Percentiles rank a stretch among this genome's conserved stretches.
Evolutionary conservation across 177 flowering plant genomes (phyloP).

Genomic region (Vitis hybrid): DNA sequence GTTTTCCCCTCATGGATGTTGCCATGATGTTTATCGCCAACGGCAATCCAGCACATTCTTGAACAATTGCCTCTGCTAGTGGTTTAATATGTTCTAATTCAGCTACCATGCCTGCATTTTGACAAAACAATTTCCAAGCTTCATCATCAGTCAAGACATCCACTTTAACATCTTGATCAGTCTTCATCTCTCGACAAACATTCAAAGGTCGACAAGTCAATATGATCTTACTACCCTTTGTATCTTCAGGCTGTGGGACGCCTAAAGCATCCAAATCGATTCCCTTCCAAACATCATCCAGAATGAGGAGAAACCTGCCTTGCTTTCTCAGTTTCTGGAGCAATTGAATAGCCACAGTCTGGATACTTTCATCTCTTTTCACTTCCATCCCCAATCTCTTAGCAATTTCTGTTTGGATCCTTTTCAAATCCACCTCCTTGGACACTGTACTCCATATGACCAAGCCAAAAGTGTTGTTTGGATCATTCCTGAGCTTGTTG

Average conservation of each 20-base stretch:
- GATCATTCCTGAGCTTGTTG: constrained; percentile 11
- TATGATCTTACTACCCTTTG: constrained; percentile 7
- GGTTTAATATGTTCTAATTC: not conserved
- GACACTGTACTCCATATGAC: constrained; percentile 20
- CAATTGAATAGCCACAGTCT: constrained; percentile 2
- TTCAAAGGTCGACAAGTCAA: constrained; percentile 13
- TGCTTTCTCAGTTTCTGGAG: not conserved
- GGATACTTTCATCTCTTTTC: not conserved
- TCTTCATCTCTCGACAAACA: constrained; percentile 20
- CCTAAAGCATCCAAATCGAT: constrained; percentile 21
- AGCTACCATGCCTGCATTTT: constrained; percentile 13
- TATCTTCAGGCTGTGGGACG: constrained; percentile 7
- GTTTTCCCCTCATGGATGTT: constrained; percentile 15
- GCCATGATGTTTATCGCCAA: constrained; percentile 17
- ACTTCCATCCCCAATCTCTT: constrained; percentile 14
- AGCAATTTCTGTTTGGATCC: constrained; percentile 14
- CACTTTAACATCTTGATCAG: constrained; percentile 13
- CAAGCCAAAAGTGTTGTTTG: constrained; percentile 11
- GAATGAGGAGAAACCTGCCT: constrained; percentile 15
- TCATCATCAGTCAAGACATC: constrained; percentile 13
- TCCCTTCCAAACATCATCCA: constrained; percentile 21
- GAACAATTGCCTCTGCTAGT: constrained; percentile 8
- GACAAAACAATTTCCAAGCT: constrained; percentile 18
- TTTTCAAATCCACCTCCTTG: constrained; percentile 7
- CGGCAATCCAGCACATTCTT: constrained; percentile 21